Evolutionary conservation across 1,139 yeast species (phyloP).

Genomic region (Nakaseomyces uthaithaninus): DNA sequence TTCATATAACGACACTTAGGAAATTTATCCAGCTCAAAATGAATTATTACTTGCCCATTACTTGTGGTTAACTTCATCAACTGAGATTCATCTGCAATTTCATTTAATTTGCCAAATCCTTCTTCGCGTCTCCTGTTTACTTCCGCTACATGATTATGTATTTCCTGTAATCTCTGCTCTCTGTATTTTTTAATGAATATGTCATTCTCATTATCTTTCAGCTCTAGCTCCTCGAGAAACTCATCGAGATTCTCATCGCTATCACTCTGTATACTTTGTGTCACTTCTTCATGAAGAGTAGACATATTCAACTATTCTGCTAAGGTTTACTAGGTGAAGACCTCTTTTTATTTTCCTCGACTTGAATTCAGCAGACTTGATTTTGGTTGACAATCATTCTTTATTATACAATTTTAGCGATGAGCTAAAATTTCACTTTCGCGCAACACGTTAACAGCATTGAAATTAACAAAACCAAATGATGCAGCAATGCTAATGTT

Average conservation of each 20-base stretch:
- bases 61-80: conserved; percentile 46
- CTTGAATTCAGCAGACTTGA: too few species aligned
- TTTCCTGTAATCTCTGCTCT: conserved; percentile 53
- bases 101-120: conserved; percentile 39
- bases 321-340: too few species aligned
- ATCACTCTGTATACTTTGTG: conserved; percentile 14
- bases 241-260: conserved; percentile 39
- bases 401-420: too few species aligned
- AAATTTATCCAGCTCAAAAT: conserved; percentile 58
- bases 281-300: too few species aligned
- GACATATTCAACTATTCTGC: too few species aligned
- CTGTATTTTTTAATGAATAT: conserved; percentile 61
- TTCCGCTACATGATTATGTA: conserved; percentile 40
- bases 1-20: conserved; percentile 55
- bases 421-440: too few species aligned
- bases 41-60: conserved; percentile 44
- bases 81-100: conserved; percentile 44
- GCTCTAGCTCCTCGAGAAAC: conserved; percentile 46
- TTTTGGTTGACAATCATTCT: too few species aligned
- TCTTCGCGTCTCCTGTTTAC: conserved; percentile 35
- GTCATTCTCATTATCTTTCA: conserved; percentile 51
- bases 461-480: too few species aligned
- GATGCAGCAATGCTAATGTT: too few species aligned
- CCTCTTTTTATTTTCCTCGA: too few species aligned
- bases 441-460: too few species aligned